Evolutionary conservation across 192 early-diverging fungal species (phyloP), one percentile per base, ranked within the genome.

Genomic region (Coemansia sp.): DNA sequence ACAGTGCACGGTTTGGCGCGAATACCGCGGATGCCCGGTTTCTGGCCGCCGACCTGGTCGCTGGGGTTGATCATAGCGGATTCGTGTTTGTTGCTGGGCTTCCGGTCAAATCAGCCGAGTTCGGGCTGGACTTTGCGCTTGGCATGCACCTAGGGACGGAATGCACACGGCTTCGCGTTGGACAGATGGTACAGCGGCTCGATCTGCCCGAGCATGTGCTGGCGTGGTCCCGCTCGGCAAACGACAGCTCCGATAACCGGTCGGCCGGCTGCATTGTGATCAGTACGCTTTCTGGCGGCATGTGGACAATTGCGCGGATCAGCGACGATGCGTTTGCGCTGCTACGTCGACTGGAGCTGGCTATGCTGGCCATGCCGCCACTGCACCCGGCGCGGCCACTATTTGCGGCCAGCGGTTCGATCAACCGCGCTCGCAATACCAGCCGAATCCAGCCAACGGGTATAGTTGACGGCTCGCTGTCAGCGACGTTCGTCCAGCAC

Each of bases 261-360:
- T 27, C 30, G 8, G 20, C 29, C 9, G 25, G 55, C 2, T 28
- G 39, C 10, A 28, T 67, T 27, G 43, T 75, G 9, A 42, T 64
- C 5, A 54, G 36, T 25, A 54, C 64, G 4, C 10, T 64, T 2
- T 50, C 57, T 0, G 72, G 72, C 23, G 65, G 64, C 1, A 12
- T 75, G 50, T 75, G 72, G 72, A 58, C 72, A 4, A 27, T 67
- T 23, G 26, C 54, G 19, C 61, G 64, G 19, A 68, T 75, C 45
- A 50, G 39, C 22, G 34, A 50, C 10, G 38, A 55, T 5, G 56
- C 72, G 5, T 75, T 50, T 48, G 17, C 6, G 14, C 31, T 68
- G 35, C 28, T 75, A 20, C 12, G 21, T 2, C 32, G 40, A n/a
- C 54, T 75, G 14, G 72, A 64, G 31, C 42, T 12, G 0, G 56